These are phyloP conservation scores for Curvularia sp. DNA, from an alignment of 2,329 filamentous ascomycete species.

Conservation along the genomic window DNA sequence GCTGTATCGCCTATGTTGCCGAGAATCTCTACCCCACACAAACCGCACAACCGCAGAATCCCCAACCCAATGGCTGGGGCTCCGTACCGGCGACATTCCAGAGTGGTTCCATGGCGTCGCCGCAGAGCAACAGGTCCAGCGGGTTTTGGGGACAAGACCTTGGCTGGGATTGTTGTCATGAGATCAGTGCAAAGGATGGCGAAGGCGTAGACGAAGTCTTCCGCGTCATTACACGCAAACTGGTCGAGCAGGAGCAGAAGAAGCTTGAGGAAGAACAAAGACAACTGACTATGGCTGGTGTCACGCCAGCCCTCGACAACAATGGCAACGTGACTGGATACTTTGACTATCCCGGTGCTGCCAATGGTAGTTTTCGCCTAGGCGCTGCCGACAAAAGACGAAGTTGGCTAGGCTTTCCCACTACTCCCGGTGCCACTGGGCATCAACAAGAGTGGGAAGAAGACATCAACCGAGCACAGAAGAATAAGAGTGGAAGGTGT, in stretches of 20 bases:
- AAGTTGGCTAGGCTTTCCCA: slow-evolving; percentile 70
- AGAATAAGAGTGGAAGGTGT: slow-evolving; percentile 48
- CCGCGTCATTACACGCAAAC: slow-evolving; percentile 83
- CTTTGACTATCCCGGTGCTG: slow-evolving; percentile 58
- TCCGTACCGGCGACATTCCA: slow-evolving; percentile 48
- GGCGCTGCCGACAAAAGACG: slow-evolving; percentile 67
- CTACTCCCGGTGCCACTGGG: slow-evolving; percentile 50
- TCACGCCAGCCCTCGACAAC: slow-evolving; percentile 53
- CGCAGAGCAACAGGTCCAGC: slow-evolving; percentile 64
- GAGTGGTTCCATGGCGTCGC: slow-evolving; percentile 54
- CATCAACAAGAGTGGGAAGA: slow-evolving; percentile 46
- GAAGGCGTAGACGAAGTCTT: slow-evolving; percentile 98
- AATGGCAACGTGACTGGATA: slow-evolving; percentile 52
- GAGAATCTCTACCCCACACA: slow-evolving; percentile 82
- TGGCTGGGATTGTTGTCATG: slow-evolving; percentile 96
- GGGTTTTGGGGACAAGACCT: slow-evolving; percentile 92
- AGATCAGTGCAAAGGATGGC: slow-evolving; percentile 91
- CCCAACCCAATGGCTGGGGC: slow-evolving; percentile 36
- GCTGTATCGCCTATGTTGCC: slow-evolving; percentile 93
- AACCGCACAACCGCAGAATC: slow-evolving; percentile 27
- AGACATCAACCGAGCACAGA: slow-evolving; percentile 40
- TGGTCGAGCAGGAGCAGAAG: slow-evolving; percentile 73
- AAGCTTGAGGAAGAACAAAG: slow-evolving; percentile 60
- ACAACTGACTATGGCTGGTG: slow-evolving; percentile 53
- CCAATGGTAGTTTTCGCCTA: slow-evolving; percentile 66